Evolutionary conservation across 257 asterid genomes (phyloP).

Genomic region (Coffea canephora): DNA sequence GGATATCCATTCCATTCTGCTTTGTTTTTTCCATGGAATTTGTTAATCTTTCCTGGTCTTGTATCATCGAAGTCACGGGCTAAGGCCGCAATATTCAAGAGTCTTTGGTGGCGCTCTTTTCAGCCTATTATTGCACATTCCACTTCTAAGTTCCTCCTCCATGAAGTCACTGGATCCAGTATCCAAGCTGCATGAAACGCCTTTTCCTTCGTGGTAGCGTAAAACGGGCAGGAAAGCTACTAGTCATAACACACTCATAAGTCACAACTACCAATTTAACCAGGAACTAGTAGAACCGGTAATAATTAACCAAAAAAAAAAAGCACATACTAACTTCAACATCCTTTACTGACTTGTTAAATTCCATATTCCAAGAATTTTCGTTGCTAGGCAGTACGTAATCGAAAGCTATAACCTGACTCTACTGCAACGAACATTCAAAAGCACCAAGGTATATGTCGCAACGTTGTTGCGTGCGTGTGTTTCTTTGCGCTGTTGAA

Average conservation of each 20-base stretch:
- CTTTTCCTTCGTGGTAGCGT: neutral
- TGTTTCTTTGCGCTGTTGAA: no score
- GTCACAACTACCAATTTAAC: no score
- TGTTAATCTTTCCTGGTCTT: neutral
- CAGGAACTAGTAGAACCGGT: no score
- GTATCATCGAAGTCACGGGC: constrained; percentile 5
- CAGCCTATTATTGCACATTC: neutral
- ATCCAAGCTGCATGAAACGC: neutral
- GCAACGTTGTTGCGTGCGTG: no score
- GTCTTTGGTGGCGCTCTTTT: neutral
- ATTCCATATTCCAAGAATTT: no score
- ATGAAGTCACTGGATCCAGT: neutral
- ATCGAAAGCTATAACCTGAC: neutral
- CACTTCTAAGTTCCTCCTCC: neutral
- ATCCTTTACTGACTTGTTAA: no score
- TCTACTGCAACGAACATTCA: neutral
- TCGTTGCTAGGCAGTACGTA: no score
- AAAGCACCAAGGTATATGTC: no score
- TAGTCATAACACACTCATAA: no score
- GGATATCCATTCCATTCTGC: neutral
- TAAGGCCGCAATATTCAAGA: neutral
- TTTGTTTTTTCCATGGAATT: neutral
- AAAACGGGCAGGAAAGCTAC: no score
- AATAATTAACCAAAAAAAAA: no score
- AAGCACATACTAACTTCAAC: no score